Evolutionary conservation across 495 filamentous ascomycete genomes (phyloP), one percentile per base, ranked within the genome.

Genomic region (Penicillium bialowiezense): DNA sequence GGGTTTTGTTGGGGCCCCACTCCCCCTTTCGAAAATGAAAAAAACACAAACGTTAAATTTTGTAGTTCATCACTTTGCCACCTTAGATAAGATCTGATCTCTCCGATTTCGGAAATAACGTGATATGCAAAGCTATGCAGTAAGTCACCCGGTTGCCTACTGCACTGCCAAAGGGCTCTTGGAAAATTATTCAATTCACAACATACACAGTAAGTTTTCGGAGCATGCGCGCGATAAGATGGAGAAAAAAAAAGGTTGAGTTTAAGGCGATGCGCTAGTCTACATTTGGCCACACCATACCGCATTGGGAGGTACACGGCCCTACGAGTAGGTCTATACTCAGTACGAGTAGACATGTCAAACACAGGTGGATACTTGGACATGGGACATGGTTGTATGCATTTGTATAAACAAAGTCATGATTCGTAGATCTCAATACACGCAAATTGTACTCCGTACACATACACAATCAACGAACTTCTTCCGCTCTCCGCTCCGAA

Each of bases 401-500:
- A n/a, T n/a, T 26, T 26, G 23, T 26, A 34, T 14, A 34, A 26
- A 23, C 31, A 39, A 51, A 33, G 49, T 56, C 53, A 48, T 59
- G 39, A 56, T 23, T 59, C 56, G 45, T 56, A 52, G 37, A 53
- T 56, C 45, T 44, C 36, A 17, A 36, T 18, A 33, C 41, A 20
- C 13, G 19, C 23, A 7, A 15, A 5, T 39, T 52, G 21, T 54
- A 37, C 44, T 38, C 17, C n/a, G n/a, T n/a, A n/a, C n/a, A 8
- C 8, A 26, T 26, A 26, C 23, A 26, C 23, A 57, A 45, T 36
- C 21, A 45, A 26, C 32, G 32, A 13, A 35, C 43, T 17, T 35
- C 58, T 44, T 56, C 61, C 5, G 50, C 67, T 41, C 73, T 57
- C 14, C 70, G 67, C 44, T 70, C 72, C 13, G 71, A 68, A 62